A percentile compares a stretch with the other conserved stretches of the same genome.
Conservation (phyloP, 208 protist species). For the Leishmania mexicana region DNA sequence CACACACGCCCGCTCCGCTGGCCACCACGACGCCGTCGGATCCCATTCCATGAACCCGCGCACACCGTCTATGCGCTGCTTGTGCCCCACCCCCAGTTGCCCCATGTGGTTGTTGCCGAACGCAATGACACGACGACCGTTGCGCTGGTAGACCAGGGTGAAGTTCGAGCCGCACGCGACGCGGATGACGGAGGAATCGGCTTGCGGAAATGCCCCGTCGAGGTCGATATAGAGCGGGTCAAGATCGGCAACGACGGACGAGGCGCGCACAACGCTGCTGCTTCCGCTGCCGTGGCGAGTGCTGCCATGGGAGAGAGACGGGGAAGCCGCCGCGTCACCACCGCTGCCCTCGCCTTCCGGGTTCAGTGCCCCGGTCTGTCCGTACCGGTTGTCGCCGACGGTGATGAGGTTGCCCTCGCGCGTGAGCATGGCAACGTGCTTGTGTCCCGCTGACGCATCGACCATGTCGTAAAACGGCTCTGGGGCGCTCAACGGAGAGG, state of each 20-base stretch:
- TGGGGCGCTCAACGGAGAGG: conserved; percentile 7
- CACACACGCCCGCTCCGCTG: conserved; percentile 12
- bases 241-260: conserved; percentile 15
- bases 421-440: conserved; percentile 63
- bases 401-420: conserved; percentile 68
- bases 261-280: neutral
- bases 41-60: conserved; percentile 69
- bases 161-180: conserved; percentile 70
- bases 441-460: conserved; percentile 48
- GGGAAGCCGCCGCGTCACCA: neutral
- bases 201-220: conserved; percentile 35
- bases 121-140: conserved; percentile 47
- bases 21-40: conserved; percentile 53
- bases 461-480: conserved; percentile 39
- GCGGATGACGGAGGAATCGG: conserved; percentile 7
- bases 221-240: conserved; percentile 60
- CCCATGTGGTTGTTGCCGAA: conserved; percentile 82
- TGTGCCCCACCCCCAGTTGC: conserved; percentile 74
- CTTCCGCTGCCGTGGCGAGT: conserved; percentile 3
- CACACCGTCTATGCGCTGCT: conserved; percentile 34
- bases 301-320: neutral
- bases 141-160: conserved; percentile 58
- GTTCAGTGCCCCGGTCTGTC: conserved; percentile 42
- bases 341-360: conserved; percentile 11
- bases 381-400: conserved; percentile 66